Base-by-base conservation (phyloP, 2,329 filamentous ascomycete genomes). In the Venturia asperata region DNA sequence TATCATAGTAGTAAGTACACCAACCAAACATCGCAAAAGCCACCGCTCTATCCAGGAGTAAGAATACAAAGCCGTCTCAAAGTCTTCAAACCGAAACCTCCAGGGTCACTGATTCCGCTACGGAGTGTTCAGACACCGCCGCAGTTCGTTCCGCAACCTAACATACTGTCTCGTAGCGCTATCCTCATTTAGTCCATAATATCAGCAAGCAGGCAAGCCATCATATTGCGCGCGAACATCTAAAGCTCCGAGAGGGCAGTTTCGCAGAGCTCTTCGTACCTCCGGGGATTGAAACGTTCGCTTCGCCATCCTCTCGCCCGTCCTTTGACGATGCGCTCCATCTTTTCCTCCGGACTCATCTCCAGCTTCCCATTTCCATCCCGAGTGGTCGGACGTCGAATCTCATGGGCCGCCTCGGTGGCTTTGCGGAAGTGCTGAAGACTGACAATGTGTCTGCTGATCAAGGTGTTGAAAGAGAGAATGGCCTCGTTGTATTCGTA, bases 221-320 rank as follows among this genome's bases (percentile, higher is more conserved):
- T n/a, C 30, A 37, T 3, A 11, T 9, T 19, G 30, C 1, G n/a
- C 4, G 5, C 17, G 15, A 7, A 37, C 1, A 37, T 11, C 52
- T 58, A 66, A 10, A 66, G 65, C 63, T 66, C 65, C n/a, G 47
- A 27, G 13, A 64, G 24, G 19, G 65, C 65, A 34, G 19, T 19
- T n/a, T 61, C 55, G 42, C 65, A 66, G 4, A 66, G 65, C 24
- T 66, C 52, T 39, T 65, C 43, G 60, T 66, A 66, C 13, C 52
- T 49, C 11, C 13, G 39, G 21, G 65, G 39, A 39, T 64, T 19
- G 47, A 66, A 66, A 3, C 65, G 24, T 13, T 34, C 27, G n/a
- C 65, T 64, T 47, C 42, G 41, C 64, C 55, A 61, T 2, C 45
- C 41, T 15, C 56, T 56, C 43, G 27, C 55, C 45, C 55, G 37